Evolutionary conservation across 495 filamentous ascomycete genomes (phyloP), one percentile per base, ranked within the genome.

Genomic region (Talaromyces nanjingensis): DNA sequence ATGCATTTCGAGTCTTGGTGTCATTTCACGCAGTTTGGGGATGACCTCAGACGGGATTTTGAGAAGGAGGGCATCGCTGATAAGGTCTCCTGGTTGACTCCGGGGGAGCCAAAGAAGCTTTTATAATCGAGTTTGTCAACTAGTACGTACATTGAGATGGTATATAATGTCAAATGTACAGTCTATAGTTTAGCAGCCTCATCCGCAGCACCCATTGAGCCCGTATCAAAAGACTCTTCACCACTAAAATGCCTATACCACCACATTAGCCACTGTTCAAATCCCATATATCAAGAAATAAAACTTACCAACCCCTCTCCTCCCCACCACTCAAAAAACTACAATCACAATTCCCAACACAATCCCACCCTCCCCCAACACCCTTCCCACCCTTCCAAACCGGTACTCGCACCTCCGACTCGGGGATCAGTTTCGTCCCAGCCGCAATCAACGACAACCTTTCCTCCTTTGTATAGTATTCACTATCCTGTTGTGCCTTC

Each of bases 301-400:
- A 65, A 47, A 86, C 90, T 80, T 68, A 93, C 92, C 92, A 97
- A 66, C 90, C 90, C 71, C 93, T 81, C 76, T 98, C 93, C 66
- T 91, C 91, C 5, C 94, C 94, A 47, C 79, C 79, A 31, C 79
- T 82, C 69, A 98, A 71, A 76, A 89, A 91, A 58, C 81, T 84
- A 69, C 92, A 97, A 73, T 96, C 91, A 9, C 91, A 89, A 77
- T 96, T 93, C 60, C 82, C 64, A 57, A 85, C 79, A 71, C 89
- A 90, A 22, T 87, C 80, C 94, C 94, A 98, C 12, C 88, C 89
- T 62, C 91, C 91, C 4, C 80, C 78, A 54, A 96, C 86, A 7
- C 89, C 91, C n/a, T 78, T 83, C 0, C 85, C 86, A 55, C 70
- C 74, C 66, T 76, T 78, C 89, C 89, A 92, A 14, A 75, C 69